Evolutionary conservation across 2,329 filamentous ascomycete genomes (phyloP), one percentile per base, ranked within the genome.

Genomic region (Cordyceps militaris): DNA sequence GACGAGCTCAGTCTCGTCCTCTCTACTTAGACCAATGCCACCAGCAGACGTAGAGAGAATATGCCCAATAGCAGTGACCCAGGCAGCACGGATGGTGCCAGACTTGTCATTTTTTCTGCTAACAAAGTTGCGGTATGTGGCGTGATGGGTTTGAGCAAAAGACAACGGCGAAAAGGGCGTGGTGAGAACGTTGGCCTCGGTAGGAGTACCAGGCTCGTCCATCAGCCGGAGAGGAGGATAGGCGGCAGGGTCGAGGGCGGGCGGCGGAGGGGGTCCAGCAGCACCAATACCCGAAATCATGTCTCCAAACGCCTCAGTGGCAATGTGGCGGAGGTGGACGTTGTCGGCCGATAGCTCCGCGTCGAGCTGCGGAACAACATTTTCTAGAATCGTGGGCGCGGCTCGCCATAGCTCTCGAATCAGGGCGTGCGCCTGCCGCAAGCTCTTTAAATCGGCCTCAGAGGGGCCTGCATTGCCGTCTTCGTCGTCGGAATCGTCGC

Each of bases 401-500:
- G 93, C 92, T 62, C 92, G 85, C 93, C 95, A 99, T 19, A 99
- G 79, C 72, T 99, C 94, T 57, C 92, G 84, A 43, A 99, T 84
- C 38, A 99, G 79, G 50, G 86, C 81, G 74, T 99, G 94, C 1
- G 93, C 93, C 71, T 97, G 97, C 60, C 84, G 84, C 57, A 96
- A 81, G 69, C 97, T 93, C 67, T 88, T 88, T 55, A 97, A 76
- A 66, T 97, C 93, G 19, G 91, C 84, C 50, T 93, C 89, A 0
- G 88, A 88, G 5, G 89, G 87, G 0, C 86, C 88, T 30, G 76
- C 72, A 14, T 78, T 73, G 10, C 66, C 72, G 48, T 82, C 78
- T 55, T 89, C 83, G 50, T 87, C 84, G 21, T 87, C 86, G 26
- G 82, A 82, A 40, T 86, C 85, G 24, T 83, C 83, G 19, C 79